Conservation (phyloP, 768 basidiomycete genomes). For the Kwoniella sp. region DNA sequence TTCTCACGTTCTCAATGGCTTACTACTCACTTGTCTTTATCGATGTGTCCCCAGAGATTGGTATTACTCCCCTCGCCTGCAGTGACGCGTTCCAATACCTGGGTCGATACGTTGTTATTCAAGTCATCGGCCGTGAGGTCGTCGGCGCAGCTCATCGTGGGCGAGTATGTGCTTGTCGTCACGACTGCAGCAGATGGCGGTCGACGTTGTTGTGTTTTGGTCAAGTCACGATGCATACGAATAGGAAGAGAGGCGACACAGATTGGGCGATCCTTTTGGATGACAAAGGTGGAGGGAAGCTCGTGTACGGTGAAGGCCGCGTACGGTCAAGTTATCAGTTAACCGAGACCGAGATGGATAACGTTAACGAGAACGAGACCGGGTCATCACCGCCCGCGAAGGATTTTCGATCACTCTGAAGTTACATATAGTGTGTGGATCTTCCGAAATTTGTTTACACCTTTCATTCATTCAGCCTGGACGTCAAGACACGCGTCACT, state of each 20-base stretch:
- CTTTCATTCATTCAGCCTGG: neutral
- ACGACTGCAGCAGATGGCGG: too few relatives aligned
- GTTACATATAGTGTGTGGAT: too few relatives aligned
- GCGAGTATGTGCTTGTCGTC: neutral
- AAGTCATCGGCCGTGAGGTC: slow-evolving; percentile 53
- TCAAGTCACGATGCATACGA: too few relatives aligned
- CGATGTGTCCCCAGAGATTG: slow-evolving; percentile 54
- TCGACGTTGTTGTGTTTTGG: too few relatives aligned
- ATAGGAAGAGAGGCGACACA: neutral
- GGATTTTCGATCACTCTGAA: neutral
- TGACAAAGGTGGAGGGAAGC: slow-evolving; percentile 11
- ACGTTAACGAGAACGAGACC: neutral
- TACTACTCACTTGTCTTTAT: slow-evolving; percentile 50
- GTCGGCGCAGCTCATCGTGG: slow-evolving; percentile 53
- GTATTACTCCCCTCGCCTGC: slow-evolving; percentile 53
- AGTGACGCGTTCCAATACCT: slow-evolving; percentile 51
- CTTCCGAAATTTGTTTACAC: slow-evolving; percentile 2
- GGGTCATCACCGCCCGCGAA: too few relatives aligned
- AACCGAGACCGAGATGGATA: neutral
- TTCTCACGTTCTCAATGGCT: neutral
- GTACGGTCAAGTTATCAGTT: neutral
- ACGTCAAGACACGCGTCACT: neutral
- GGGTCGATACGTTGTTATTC: slow-evolving; percentile 34
- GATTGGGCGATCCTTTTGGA: neutral
- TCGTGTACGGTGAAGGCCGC: neutral